Evolutionary conservation across 2,329 filamentous ascomycete genomes (phyloP).

Genomic region (Sporothrix euskadiensis): DNA sequence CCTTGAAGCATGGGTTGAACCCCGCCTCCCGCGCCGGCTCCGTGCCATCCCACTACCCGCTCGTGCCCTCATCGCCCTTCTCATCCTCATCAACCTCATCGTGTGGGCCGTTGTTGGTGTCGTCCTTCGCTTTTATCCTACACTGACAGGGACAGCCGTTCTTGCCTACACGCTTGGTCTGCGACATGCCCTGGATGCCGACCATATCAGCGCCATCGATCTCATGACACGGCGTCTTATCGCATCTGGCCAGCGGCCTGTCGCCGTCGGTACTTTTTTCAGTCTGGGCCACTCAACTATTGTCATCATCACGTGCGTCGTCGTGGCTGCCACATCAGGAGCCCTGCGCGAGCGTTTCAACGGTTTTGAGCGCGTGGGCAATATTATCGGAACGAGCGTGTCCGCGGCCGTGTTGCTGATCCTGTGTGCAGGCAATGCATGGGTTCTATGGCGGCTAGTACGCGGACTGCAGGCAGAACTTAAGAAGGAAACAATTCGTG

Average conservation of each 20-base stretch:
- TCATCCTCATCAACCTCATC: conserved; percentile 54
- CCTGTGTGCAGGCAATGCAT: conserved; percentile 79
- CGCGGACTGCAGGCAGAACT: conserved; percentile 66
- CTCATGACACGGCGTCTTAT: conserved; percentile 89
- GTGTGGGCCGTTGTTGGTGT: conserved; percentile 58
- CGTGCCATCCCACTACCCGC: conserved; percentile 39
- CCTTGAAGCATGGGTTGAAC: conserved; percentile 21
- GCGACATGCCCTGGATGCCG: conserved; percentile 95
- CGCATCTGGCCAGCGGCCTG: conserved; percentile 79
- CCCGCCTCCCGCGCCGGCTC: conserved; percentile 37
- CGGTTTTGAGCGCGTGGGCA: conserved; percentile 75
- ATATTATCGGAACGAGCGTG: conserved; percentile 85
- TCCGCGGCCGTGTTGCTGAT: conserved; percentile 81
- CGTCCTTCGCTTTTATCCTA: conserved; percentile 55
- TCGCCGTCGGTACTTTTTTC: conserved; percentile 93
- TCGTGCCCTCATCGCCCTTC: conserved; percentile 52
- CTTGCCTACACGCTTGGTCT: conserved; percentile 87
- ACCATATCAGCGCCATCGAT: conserved; percentile 85
- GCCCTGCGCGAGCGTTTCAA: conserved; percentile 80
- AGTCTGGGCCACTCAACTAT: conserved; percentile 92
- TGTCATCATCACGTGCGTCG: conserved; percentile 84
- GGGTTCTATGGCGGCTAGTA: conserved; percentile 80
- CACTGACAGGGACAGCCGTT: conserved; percentile 75
- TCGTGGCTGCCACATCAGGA: conserved; percentile 86
- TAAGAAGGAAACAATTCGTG: conserved; percentile 35